phyloP scores from a whole-genome alignment of 2,329 filamentous ascomycete species.

The Ascochyta fabae region DNA sequence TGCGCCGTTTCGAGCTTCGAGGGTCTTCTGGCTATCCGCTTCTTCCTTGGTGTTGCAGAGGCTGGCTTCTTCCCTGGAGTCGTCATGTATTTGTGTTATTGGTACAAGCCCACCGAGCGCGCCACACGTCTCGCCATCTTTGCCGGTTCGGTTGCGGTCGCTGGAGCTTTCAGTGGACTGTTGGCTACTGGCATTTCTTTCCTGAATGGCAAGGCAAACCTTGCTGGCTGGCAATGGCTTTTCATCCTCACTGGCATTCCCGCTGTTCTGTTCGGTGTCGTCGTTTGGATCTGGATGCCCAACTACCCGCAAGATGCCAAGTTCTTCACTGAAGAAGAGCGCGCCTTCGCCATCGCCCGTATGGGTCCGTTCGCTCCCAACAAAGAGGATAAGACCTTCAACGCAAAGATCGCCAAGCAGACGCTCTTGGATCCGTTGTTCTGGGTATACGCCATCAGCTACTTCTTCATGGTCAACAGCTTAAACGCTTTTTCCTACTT shows the following conservation, averaged over 20 bases:
- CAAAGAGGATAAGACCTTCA: constrained; percentile 51
- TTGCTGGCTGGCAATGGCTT: constrained; percentile 48
- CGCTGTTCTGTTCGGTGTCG: constrained; percentile 69
- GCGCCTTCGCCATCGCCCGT: constrained; percentile 71
- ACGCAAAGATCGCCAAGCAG: constrained; percentile 54
- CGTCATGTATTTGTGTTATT: constrained; percentile 80
- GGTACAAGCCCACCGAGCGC: constrained; percentile 79
- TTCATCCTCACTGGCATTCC: constrained; percentile 68
- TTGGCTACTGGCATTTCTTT: constrained; percentile 72
- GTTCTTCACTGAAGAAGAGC: constrained; percentile 73
- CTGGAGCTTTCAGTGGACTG: constrained; percentile 76
- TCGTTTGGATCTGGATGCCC: constrained; percentile 76
- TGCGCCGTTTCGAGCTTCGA: constrained; percentile 67
- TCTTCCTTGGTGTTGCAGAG: constrained; percentile 73
- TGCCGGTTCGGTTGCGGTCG: constrained; percentile 78
- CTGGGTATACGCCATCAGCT: constrained; percentile 57
- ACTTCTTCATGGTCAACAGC: constrained; percentile 51
- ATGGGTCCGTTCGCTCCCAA: constrained; percentile 58
- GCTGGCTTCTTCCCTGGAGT: constrained; percentile 68
- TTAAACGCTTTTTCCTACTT: constrained; percentile 53
- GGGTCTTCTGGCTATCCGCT: constrained; percentile 56
- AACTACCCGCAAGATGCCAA: constrained; percentile 75
- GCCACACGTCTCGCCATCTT: constrained; percentile 78
- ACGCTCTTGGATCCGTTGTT: constrained; percentile 59
- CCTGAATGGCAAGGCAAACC: constrained; percentile 66